phyloP scores from a whole-genome alignment of 805 yeast genomes.

The Candida pseudoglaebosa region DNA sequence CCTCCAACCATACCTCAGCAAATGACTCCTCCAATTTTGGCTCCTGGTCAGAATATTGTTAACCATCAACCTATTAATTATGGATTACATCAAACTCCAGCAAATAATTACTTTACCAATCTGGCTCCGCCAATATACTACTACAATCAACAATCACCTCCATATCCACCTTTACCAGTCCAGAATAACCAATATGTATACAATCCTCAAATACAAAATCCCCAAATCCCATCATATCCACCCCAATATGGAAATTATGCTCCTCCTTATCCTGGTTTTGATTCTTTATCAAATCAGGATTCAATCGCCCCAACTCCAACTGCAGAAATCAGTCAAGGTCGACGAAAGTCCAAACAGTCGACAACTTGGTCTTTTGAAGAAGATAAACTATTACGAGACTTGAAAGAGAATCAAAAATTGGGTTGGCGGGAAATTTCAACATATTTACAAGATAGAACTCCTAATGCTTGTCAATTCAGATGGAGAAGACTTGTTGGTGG shows the following conservation, averaged over 20 bases:
- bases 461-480: slow-evolving; percentile 85
- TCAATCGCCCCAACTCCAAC: slow-evolving; percentile 9
- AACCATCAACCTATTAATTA: no score
- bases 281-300: no score
- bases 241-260: no score
- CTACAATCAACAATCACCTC: slow-evolving; percentile 3
- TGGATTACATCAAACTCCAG: no score
- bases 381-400: slow-evolving; percentile 63
- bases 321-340: no score
- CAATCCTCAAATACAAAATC: not conserved
- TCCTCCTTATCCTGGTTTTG: not conserved
- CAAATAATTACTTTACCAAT: slow-evolving; percentile 2
- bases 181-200: no score
- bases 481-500: slow-evolving; percentile 67
- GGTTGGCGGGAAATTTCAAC: slow-evolving; percentile 89
- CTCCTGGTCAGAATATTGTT: no score
- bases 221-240: slow-evolving; percentile 5
- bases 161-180: no score
- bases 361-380: slow-evolving; percentile 77
- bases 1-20: slow-evolving; percentile 2
- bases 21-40: no score
- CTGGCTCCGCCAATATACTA: slow-evolving; percentile 1
- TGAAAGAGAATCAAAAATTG: slow-evolving; percentile 76
- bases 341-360: slow-evolving; percentile 28
- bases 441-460: slow-evolving; percentile 75